Base-by-base conservation (phyloP, 345 rosid genomes). In the Combretum micranthum region DNA sequence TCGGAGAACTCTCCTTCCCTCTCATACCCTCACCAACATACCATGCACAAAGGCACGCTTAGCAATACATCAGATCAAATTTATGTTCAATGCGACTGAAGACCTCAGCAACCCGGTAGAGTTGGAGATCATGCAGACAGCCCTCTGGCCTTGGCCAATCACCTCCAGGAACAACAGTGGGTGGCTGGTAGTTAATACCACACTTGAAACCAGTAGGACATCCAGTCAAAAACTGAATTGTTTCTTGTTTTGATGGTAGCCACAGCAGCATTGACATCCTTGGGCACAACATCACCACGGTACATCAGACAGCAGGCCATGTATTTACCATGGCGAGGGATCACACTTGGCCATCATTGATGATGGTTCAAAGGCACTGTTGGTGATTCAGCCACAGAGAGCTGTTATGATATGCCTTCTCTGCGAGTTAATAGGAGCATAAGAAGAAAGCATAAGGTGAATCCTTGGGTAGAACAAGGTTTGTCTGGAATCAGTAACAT, bases 11-110 rank as follows among this genome's bases (percentile, higher is more conserved):
- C 83, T 44, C 83, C 83, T 75, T 80, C 83, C 76, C 77, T n/a
- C n/a, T 83, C 85, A 80, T 80, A 10, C 86, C 86, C 77, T 80
- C 86, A 58, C 83, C 86, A 13, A 80, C 83, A 46, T 80, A 80
- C 83, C 86, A 80, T 80, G 86, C 47, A 80, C 79, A 23, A 80
- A 80, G 18, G 83, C 86, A 19, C 80, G 74, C 78, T 80, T 80
- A 4, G 80, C 76, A 60, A n/a, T 74, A 75, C 85, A 80, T 80
- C 47, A 80, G 82, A 54, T 80, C 86, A 19, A 80, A 80, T 65
- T 80, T 80, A 60, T 75, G 77, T 59, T 80, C 83, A 16, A 80
- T 77, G 52, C 86, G 69, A n/a, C 75, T 57, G 63, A 80, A 80
- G 56, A 77, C 86, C 64, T 80, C 80, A 0, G 83, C 86, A 37